These are phyloP conservation scores for Hirsutella minnesotensis DNA, from an alignment of 2,329 filamentous ascomycete species.

Conservation along the genomic window DNA sequence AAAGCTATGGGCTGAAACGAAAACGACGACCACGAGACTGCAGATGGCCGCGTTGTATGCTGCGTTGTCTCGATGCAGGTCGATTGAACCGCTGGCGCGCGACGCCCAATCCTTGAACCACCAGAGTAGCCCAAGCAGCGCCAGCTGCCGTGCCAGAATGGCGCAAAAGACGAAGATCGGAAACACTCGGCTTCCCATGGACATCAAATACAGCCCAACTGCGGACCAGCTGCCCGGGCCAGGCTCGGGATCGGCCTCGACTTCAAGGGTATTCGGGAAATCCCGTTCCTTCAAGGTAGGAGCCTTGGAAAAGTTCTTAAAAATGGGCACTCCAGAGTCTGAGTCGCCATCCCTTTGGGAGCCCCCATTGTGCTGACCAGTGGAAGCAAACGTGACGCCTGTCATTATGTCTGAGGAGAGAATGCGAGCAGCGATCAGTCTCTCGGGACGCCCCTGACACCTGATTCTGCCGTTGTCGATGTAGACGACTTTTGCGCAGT, in stretches of 20 bases:
- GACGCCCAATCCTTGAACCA: conserved; percentile 1
- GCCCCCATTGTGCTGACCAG: neutral
- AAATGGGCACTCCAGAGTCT: neutral
- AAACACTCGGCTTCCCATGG: neutral
- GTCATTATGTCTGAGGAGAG: neutral
- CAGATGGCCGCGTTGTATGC: conserved; percentile 2
- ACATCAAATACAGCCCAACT: neutral
- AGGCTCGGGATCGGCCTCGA: neutral
- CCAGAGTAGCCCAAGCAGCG: neutral
- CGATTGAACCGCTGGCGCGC: neutral
- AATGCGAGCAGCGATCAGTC: neutral
- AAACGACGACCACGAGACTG: neutral
- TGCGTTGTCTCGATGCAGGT: neutral
- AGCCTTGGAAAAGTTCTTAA: conserved; percentile 3
- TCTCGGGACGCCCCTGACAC: neutral
- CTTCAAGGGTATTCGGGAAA: too few relatives aligned
- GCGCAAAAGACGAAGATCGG: neutral
- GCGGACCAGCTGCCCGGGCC: neutral
- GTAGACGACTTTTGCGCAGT: neutral
- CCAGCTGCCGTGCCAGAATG: neutral
- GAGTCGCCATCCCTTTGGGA: neutral
- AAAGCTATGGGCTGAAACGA: neutral
- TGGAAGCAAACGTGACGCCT: neutral
- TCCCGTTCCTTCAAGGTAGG: neutral
- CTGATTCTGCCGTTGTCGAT: neutral